Evolutionary conservation across 2,329 filamentous ascomycete species (phyloP).

Genomic region (Ambrosiella cleistominuta): DNA sequence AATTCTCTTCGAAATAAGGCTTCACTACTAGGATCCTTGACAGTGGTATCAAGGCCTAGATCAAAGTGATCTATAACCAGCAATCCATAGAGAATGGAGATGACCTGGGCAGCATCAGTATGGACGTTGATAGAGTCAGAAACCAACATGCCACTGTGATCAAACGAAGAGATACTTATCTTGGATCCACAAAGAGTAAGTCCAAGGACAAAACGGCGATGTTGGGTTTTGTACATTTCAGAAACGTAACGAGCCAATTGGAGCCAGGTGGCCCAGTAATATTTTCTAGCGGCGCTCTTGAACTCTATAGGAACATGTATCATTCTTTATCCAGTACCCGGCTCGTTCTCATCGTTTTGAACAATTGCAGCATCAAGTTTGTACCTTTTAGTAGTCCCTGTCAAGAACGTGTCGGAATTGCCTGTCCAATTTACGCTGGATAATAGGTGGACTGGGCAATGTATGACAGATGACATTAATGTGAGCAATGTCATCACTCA

Average conservation of each 20-base stretch:
- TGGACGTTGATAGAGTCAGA: not conserved
- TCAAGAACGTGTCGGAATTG: no score
- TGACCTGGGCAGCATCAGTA: not conserved
- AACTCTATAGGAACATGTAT: no score
- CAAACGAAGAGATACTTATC: not conserved
- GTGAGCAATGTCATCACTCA: no score
- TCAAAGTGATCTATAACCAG: not conserved
- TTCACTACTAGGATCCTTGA: not conserved
- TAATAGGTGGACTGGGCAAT: no score
- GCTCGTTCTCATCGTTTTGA: no score
- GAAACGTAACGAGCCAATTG: not conserved
- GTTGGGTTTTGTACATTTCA: not conserved
- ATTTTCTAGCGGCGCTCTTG: no score
- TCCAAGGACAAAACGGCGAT: not conserved
- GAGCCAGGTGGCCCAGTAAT: not conserved
- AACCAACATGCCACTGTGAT: not conserved
- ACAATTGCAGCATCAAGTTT: no score
- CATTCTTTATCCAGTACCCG: no score
- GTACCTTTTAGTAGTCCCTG: no score
- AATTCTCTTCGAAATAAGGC: no score
- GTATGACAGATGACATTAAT: no score
- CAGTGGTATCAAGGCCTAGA: not conserved
- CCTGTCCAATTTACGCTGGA: no score
- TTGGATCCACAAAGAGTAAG: not conserved
- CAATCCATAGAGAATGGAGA: not conserved